These are phyloP conservation scores for Dioscorea dumetorum DNA, from an alignment of 106 monocot genomes.

Conservation along the genomic window DNA sequence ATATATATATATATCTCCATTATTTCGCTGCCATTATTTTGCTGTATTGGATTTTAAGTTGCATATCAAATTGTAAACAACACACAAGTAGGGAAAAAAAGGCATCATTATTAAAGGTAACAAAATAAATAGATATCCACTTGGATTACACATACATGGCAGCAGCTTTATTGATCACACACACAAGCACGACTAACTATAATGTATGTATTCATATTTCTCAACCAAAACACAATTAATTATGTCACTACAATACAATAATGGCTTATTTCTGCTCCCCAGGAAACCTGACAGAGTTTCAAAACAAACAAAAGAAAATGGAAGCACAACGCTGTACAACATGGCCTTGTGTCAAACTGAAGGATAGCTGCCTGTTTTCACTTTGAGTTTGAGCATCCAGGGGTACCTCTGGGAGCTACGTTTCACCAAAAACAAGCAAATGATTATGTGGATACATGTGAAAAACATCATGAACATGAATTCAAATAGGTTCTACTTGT, in stretches of 20 bases:
- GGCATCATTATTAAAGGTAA: background rate
- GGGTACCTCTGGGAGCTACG: conserved; percentile 35
- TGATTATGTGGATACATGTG: background rate
- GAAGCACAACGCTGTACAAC: conserved; percentile 26
- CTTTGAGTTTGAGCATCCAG: background rate
- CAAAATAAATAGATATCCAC: background rate
- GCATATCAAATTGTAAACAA: too few species aligned
- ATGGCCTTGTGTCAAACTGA: background rate
- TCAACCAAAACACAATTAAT: conserved; percentile 15
- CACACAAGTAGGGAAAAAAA: too few species aligned
- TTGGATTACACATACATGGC: background rate
- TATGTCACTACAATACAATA: conserved; percentile 7
- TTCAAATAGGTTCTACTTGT: background rate
- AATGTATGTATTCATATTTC: conserved; percentile 8
- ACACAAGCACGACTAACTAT: background rate
- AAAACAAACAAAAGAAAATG: conserved; percentile 1
- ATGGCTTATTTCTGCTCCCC: conserved; percentile 13
- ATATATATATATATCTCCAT: too few species aligned
- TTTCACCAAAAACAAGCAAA: conserved; percentile 2
- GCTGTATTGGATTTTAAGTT: too few species aligned
- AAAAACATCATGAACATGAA: background rate
- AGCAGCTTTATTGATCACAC: conserved; percentile 11
- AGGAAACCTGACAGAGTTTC: background rate
- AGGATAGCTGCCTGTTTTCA: background rate
- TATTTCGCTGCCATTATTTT: too few species aligned